Evolutionary conservation across 1,284 basidiomycete species (phyloP), one percentile per base, ranked within the genome.

Genomic region (Phylloporus sp.): DNA sequence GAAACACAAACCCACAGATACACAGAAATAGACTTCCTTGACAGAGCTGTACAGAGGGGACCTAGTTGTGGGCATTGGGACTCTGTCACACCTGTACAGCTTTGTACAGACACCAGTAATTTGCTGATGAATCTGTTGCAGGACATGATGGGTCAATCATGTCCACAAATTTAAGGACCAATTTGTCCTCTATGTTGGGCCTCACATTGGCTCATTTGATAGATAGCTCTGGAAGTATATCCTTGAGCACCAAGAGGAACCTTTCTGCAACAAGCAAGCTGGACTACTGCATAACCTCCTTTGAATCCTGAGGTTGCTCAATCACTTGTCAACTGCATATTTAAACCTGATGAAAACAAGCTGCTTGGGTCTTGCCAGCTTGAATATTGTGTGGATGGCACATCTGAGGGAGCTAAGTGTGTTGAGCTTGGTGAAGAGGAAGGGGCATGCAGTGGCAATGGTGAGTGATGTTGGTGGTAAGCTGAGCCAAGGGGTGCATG

Each of bases 141-240:
- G 17, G 75, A 80, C 14, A 59, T 68, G 70, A 89, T 87, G n/a
- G 76, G 71, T 93, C 91, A 77, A 92, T 86, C 12, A 89, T 85
- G 75, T 93, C 91, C 12, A 92, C 92, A 43, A 92, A 81, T 6
- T 89, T 86, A 41, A 94, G 81, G 23, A 93, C 82, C 35, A 88
- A 75, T 73, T 91, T 88, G 66, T 91, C 86, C 76, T 94, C 90
- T 8, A 90, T 83, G 60, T 74, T 77, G 4, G 79, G 80, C 63
- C 83, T 84, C 57, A 75, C 75, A 14, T 77, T 74, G 32, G 59
- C 63, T 57, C 58, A 69, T 49, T 66, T 73, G 23, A 64, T 55
- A 20, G 77, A 68, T 23, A 78, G 37, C 45, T 52, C 63, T 14
- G 62, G 20, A 25, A 77, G 68, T 55, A 89, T 71, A 71, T 92